Evolutionary conservation across 2,329 filamentous ascomycete species (phyloP).

Genomic region (Venturia effusa): DNA sequence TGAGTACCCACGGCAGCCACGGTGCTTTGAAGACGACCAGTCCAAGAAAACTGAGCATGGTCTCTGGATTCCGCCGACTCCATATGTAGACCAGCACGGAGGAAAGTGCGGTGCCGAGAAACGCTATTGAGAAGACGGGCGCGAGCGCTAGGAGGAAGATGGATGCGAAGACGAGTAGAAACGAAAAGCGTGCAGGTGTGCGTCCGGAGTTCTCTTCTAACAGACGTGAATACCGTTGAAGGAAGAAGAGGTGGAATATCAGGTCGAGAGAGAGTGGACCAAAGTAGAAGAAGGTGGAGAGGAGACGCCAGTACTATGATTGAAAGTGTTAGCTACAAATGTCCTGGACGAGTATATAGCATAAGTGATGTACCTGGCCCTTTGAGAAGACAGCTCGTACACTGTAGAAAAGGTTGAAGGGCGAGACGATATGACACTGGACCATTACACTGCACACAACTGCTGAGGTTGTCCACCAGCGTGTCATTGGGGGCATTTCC

Average conservation of each 20-base stretch:
- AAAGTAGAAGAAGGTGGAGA: constrained; percentile 96
- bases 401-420: constrained; percentile 96
- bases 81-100: constrained; percentile 96
- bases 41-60: constrained; percentile 74
- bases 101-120: constrained; percentile 85
- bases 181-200: constrained; percentile 87
- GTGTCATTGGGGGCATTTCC: constrained; percentile 93
- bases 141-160: constrained; percentile 69
- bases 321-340: neutral
- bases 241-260: constrained; percentile 96
- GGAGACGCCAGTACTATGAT: constrained; percentile 80
- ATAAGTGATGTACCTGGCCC: constrained; percentile 45
- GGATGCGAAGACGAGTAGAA: constrained; percentile 81
- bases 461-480: constrained; percentile 94
- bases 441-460: constrained; percentile 80
- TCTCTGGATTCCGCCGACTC: constrained; percentile 90
- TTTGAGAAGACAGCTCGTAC: constrained; percentile 85
- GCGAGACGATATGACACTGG: constrained; percentile 84
- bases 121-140: constrained; percentile 81
- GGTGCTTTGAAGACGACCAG: constrained; percentile 86
- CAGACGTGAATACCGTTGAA: constrained; percentile 89
- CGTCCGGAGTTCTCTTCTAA: constrained; percentile 90
- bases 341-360: neutral
- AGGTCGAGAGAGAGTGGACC: constrained; percentile 89
- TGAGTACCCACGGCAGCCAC: constrained; percentile 90